These are phyloP conservation scores for Cryptosporidium viatorum DNA, from an alignment of 169 alveolate genomes.

Conservation along the genomic window DNA sequence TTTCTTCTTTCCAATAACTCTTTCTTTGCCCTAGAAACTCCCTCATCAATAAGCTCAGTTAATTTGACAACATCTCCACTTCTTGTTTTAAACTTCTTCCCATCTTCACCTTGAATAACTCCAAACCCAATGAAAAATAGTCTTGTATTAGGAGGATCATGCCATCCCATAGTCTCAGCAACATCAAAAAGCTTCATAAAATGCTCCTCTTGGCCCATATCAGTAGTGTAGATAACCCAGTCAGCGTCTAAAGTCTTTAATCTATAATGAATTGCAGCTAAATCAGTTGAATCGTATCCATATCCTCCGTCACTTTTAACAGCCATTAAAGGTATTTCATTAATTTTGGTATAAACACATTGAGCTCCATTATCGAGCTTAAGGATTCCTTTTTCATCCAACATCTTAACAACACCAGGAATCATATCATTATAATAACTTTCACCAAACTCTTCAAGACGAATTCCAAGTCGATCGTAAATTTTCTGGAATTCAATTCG, in stretches of 20 bases:
- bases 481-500: conserved; percentile 87
- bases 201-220: conserved; percentile 94
- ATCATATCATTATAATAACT: conserved; percentile 93
- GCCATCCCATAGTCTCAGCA: conserved; percentile 92
- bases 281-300: conserved; percentile 98
- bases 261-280: conserved; percentile 94
- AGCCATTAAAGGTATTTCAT: conserved; percentile 91
- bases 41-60: conserved; percentile 95
- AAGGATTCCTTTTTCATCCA: conserved; percentile 84
- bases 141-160: conserved; percentile 84
- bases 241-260: conserved; percentile 84
- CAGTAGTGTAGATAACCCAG: conserved; percentile 95
- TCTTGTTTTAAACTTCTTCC: conserved; percentile 96
- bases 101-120: conserved; percentile 92
- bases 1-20: conserved; percentile 82
- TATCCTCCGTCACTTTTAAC: conserved; percentile 98
- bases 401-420: conserved; percentile 85
- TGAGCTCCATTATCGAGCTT: conserved; percentile 94
- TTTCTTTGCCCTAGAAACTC: conserved; percentile 92
- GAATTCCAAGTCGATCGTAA: conserved; percentile 89
- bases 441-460: conserved; percentile 93
- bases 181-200: conserved; percentile 94
- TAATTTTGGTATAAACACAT: conserved; percentile 88
- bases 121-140: conserved; percentile 98
- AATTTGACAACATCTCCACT: conserved; percentile 95